Percentiles rank a stretch among this genome's conserved stretches.
Evolutionary conservation across 176 grass and related monocot species (phyloP).

Genomic region (Triticum dicoccoides): DNA sequence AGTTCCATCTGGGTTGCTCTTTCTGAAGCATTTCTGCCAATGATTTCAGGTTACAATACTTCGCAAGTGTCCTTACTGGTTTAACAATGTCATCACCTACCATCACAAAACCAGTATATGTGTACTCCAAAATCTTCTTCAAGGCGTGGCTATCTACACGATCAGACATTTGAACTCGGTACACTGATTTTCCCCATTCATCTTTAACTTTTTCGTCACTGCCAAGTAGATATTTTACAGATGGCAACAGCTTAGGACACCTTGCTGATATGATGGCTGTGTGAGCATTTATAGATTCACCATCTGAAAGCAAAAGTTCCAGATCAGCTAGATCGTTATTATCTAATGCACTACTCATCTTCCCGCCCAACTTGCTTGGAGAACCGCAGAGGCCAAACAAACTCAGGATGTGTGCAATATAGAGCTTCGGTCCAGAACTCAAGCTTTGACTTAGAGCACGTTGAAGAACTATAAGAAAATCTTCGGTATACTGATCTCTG

Average conservation of each 20-base stretch:
- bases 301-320: conserved; percentile 48
- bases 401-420: conserved; percentile 69
- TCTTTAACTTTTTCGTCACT: conserved; percentile 22
- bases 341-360: conserved; percentile 47
- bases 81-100: conserved; percentile 45
- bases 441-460: conserved; percentile 48
- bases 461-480: conserved; percentile 48
- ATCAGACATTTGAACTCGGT: conserved; percentile 63
- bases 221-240: conserved; percentile 27
- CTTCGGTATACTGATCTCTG: conserved; percentile 36
- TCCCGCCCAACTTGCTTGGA: conserved; percentile 60
- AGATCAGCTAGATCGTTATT: conserved; percentile 64
- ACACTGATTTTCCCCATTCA: conserved; percentile 18
- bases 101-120: conserved; percentile 57
- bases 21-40: conserved; percentile 77
- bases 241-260: conserved; percentile 76
- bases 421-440: conserved; percentile 51
- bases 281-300: conserved; percentile 58
- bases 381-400: conserved; percentile 76
- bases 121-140: conserved; percentile 73
- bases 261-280: conserved; percentile 59
- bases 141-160: conserved; percentile 63
- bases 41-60: conserved; percentile 63
- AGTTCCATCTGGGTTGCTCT: conserved; percentile 59
- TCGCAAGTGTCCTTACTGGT: conserved; percentile 60